Evolutionary conservation across 768 basidiomycete species (phyloP).

Genomic region (Gautieria morchelliformis): DNA sequence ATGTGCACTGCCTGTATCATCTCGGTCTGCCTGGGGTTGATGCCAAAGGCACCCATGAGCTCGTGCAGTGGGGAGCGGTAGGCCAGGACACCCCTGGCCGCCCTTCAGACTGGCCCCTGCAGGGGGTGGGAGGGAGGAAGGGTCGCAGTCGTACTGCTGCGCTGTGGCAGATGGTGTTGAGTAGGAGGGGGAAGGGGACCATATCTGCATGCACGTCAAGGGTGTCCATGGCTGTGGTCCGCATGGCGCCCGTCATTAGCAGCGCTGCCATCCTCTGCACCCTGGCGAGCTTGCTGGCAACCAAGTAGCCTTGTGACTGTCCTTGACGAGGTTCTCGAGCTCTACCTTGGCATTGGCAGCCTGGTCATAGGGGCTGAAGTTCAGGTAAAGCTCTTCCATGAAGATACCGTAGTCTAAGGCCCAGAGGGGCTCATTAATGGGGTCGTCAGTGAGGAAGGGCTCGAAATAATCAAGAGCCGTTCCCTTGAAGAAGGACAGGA

Average conservation of each 20-base stretch:
- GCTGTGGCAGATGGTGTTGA: constrained; percentile 11
- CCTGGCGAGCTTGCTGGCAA: constrained; percentile 7
- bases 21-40: constrained; percentile 11
- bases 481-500: too few species aligned
- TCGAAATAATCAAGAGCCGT: too few species aligned
- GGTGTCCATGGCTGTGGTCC: constrained; percentile 15
- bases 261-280: constrained; percentile 17
- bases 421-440: too few species aligned
- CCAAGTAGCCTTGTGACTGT: background rate
- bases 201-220: constrained; percentile 15
- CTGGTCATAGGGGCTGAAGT: too few species aligned
- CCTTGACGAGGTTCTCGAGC: too few species aligned
- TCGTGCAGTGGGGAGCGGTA: constrained; percentile 17
- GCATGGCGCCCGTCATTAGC: constrained; percentile 16
- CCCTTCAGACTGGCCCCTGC: constrained; percentile 1
- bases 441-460: too few species aligned
- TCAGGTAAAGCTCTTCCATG: too few species aligned
- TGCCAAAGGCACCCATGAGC: constrained; percentile 10
- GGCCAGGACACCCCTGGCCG: background rate
- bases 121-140: constrained; percentile 16
- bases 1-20: constrained; percentile 11
- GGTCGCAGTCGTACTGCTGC: constrained; percentile 13
- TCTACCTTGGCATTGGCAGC: too few species aligned
- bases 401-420: too few species aligned
- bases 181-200: constrained; percentile 11